Base-by-base conservation (phyloP, 352 stramenopile genomes). In the Aphanomyces euteiches region DNA sequence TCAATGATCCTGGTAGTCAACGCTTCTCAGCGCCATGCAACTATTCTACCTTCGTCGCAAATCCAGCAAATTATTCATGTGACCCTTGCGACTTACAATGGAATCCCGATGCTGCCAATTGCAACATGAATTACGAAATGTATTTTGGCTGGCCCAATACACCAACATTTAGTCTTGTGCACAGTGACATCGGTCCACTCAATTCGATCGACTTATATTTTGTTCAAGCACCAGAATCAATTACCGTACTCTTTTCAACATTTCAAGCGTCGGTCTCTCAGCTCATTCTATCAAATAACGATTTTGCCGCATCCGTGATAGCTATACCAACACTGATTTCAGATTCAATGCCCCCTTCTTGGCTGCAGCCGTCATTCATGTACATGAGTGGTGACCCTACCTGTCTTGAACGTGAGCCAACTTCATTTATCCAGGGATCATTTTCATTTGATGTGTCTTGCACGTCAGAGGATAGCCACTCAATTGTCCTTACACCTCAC, bases 191-290 rank as follows among this genome's bases (percentile, higher is more conserved):
- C 19, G 64, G 64, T 40, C 45, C 64, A 19, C 60, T 70, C 28
- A 48, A 48, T 17, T 70, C 64, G 0, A 37, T 70, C 12, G 64
- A 70, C 39, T 36, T 70, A 12, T 53, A 63, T n/a, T 61, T 47
- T 36, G 45, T 54, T 4, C 12, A 36, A n/a, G 5, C 36, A 8
- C 64, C 45, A 10, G 5, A 10, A 10, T 41, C 47, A 13, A 1
- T 69, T n/a, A n/a, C 38, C 7, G 21, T 37, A 10, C 40, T 69
- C 8, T 38, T 39, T 8, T 47, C 40, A 28, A 69, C 50, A 4
- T 47, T 47, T 21, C 19, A n/a, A 40, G 28, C 36, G 5, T 47
- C 34, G 7, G 28, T 38, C 37, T 15, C 38, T 19, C 7, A 13
- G 34, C 36, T 28, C n/a, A 28, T 38, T 7, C 57, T 34, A 48